phyloP scores from a whole-genome alignment of 1,284 basidiomycete species.

The Cryptococcus sp. region DNA sequence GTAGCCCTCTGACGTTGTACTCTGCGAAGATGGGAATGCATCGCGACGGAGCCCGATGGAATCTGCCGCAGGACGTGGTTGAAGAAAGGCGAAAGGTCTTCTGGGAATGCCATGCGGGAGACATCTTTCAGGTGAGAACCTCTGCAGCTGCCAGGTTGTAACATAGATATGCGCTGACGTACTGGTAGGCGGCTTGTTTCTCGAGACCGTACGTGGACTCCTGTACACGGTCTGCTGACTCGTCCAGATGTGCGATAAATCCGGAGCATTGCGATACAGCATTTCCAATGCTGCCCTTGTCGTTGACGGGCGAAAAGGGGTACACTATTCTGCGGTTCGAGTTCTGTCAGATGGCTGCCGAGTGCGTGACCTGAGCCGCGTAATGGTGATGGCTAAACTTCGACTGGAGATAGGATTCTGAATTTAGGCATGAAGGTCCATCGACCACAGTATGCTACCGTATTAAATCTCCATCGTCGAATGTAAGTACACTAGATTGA shows the following conservation, averaged over 20 bases:
- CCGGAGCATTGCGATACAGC: too few relatives aligned
- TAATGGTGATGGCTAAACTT: too few relatives aligned
- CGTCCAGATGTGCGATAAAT: too few relatives aligned
- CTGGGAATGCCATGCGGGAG: slow-evolving; percentile 37
- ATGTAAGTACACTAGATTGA: too few relatives aligned
- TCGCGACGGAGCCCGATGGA: slow-evolving; percentile 47
- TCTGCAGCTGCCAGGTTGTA: slow-evolving; percentile 33
- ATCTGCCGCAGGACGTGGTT: slow-evolving; percentile 35
- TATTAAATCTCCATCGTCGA: slow-evolving; percentile 23
- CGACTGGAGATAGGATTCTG: slow-evolving; percentile 5
- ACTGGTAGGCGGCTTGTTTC: too few relatives aligned
- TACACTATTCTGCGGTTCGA: slow-evolving; percentile 37
- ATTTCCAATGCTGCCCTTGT: slow-evolving; percentile 23
- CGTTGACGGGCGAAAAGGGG: slow-evolving; percentile 16
- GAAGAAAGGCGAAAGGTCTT: slow-evolving; percentile 43
- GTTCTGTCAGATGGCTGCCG: slow-evolving; percentile 29
- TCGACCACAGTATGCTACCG: slow-evolving; percentile 22
- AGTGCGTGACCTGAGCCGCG: slow-evolving; percentile 6
- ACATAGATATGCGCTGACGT: slow-evolving; percentile 32
- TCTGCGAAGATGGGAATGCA: slow-evolving; percentile 43
- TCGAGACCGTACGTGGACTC: too few relatives aligned
- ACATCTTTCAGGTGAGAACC: slow-evolving; percentile 38
- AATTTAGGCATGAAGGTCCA: slow-evolving; percentile 25
- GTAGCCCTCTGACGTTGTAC: background rate
- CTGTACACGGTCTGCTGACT: too few relatives aligned